phyloP scores from a whole-genome alignment of 2,329 filamentous ascomycete species.

The Ascochyta viciae-villosae region DNA sequence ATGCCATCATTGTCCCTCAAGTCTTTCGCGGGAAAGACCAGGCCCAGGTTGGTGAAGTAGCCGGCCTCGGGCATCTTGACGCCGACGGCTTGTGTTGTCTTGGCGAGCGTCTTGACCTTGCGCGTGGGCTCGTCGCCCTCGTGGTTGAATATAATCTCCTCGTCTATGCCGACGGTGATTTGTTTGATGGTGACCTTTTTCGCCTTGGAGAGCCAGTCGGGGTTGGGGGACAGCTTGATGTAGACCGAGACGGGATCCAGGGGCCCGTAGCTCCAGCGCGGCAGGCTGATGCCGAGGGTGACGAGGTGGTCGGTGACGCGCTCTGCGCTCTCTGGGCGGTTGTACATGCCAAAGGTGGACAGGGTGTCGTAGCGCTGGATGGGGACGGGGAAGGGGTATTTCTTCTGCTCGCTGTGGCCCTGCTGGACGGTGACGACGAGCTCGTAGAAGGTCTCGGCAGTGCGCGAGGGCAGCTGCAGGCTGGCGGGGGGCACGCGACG shows the following conservation, averaged over 20 bases:
- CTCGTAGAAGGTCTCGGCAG: constrained; percentile 97
- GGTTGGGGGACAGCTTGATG: constrained; percentile 91
- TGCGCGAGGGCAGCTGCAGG: constrained; percentile 86
- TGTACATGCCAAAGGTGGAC: constrained; percentile 99
- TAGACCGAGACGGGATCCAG: constrained; percentile 95
- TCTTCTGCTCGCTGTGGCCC: constrained; percentile 83
- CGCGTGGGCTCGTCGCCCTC: constrained; percentile 94
- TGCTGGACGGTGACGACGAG: constrained; percentile 95
- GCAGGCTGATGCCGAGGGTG: constrained; percentile 88
- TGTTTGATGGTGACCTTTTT: constrained; percentile 92
- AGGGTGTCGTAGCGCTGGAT: constrained; percentile 94
- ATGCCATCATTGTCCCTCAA: constrained; percentile 86
- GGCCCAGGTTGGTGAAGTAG: constrained; percentile 88
- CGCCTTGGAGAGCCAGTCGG: constrained; percentile 89
- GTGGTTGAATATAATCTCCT: constrained; percentile 98
- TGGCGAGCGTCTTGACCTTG: constrained; percentile 85
- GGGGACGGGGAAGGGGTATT: constrained; percentile 89
- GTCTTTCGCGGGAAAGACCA: constrained; percentile 91
- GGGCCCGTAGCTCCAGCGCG: constrained; percentile 95
- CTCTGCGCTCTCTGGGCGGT: constrained; percentile 88
- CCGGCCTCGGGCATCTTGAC: constrained; percentile 88
- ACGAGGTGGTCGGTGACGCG: constrained; percentile 88
- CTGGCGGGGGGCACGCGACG: constrained; percentile 91
- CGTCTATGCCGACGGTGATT: constrained; percentile 91
- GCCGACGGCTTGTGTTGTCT: constrained; percentile 81